Conservation (phyloP, 2,329 filamentous ascomycete genomes). For the Aspergillus luchuensis region DNA sequence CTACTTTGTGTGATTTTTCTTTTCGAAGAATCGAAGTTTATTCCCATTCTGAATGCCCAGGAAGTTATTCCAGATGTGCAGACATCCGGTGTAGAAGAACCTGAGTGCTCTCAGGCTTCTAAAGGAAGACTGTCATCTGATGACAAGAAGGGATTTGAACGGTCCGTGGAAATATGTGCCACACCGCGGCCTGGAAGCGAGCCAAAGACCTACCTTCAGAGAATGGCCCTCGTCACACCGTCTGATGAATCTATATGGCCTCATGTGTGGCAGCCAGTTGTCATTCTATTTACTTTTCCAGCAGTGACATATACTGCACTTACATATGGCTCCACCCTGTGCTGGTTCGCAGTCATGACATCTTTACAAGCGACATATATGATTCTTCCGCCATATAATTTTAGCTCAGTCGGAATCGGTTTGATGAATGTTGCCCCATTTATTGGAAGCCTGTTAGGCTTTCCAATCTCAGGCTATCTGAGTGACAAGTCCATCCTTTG, state of each 20-base stretch:
- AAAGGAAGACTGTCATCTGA: background rate
- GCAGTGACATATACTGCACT: slow-evolving; percentile 45
- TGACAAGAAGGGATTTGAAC: background rate
- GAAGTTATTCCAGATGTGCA: background rate
- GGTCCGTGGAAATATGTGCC: background rate
- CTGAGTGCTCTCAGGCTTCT: background rate
- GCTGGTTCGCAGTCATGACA: slow-evolving; percentile 43
- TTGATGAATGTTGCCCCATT: slow-evolving; percentile 45
- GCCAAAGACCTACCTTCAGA: background rate
- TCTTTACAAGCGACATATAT: slow-evolving; percentile 42
- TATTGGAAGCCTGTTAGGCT: slow-evolving; percentile 32
- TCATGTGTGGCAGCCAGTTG: background rate
- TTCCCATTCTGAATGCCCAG: background rate
- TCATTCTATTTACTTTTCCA: slow-evolving; percentile 50
- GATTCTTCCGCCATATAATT: slow-evolving; percentile 44
- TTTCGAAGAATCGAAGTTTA: slow-evolving; percentile 47
- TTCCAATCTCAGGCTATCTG: slow-evolving; percentile 16
- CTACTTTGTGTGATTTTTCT: slow-evolving; percentile 46
- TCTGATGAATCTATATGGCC: slow-evolving; percentile 2
- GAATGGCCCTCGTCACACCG: slow-evolving; percentile 6
- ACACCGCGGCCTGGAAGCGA: background rate
- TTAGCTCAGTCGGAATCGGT: slow-evolving; percentile 40
- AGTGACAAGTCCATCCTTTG: slow-evolving; percentile 42
- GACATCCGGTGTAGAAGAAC: background rate
- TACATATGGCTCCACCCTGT: slow-evolving; percentile 42